Evolutionary conservation across 495 filamentous ascomycete genomes (phyloP).

Genomic region (Monascus purpureus): DNA sequence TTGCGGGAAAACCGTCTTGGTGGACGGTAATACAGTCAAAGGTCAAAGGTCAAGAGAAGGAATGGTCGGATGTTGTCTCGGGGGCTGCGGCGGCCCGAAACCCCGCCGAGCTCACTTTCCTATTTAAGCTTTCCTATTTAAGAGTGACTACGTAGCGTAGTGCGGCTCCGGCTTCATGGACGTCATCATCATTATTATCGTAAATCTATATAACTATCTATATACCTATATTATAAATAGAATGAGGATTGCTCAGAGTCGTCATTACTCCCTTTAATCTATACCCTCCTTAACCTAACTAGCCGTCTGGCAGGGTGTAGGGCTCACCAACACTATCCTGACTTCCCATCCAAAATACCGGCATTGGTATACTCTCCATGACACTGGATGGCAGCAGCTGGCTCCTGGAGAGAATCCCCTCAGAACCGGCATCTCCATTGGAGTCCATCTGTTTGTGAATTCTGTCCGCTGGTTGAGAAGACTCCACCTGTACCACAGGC

Average conservation of each 20-base stretch:
- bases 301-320: slow-evolving; percentile 17
- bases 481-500: slow-evolving; percentile 29
- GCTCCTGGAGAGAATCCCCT: slow-evolving; percentile 18
- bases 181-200: too few species aligned
- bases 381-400: slow-evolving; percentile 31
- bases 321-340: slow-evolving; percentile 32
- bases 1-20: too few species aligned
- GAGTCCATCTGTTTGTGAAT: slow-evolving; percentile 4
- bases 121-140: too few species aligned
- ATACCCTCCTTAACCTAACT: too few species aligned
- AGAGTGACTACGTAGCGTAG: too few species aligned
- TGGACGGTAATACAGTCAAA: too few species aligned
- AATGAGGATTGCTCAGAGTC: too few species aligned
- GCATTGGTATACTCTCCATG: slow-evolving; percentile 33
- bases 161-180: too few species aligned
- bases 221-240: too few species aligned
- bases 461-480: slow-evolving; percentile 27
- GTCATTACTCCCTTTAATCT: too few species aligned
- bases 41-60: too few species aligned
- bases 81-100: slow-evolving; percentile 13
- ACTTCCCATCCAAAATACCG: slow-evolving; percentile 25
- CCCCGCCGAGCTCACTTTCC: not conserved
- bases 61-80: slow-evolving; percentile 1
- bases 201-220: too few species aligned
- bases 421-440: slow-evolving; percentile 5